Conservation (phyloP, 148 eudicot species). For the Limonium bicolor region DNA sequence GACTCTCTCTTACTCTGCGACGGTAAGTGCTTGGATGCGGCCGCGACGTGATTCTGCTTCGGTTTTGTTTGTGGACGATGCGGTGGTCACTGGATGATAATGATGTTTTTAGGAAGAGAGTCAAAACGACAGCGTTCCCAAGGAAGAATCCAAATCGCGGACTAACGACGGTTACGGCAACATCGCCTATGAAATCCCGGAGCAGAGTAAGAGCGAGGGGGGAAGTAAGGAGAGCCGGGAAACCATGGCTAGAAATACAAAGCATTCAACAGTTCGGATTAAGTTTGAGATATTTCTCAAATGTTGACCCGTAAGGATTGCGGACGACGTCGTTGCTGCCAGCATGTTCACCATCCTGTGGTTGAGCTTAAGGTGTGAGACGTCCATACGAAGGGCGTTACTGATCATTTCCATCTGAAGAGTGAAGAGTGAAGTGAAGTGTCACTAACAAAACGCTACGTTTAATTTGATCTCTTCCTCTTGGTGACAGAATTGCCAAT, state of each 20-base stretch:
- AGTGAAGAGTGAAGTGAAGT: too few relatives aligned
- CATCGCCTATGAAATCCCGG: constrained; percentile 22
- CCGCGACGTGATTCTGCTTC: too few relatives aligned
- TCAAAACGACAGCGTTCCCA: constrained; percentile 54
- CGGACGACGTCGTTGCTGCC: too few relatives aligned
- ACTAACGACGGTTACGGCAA: constrained; percentile 22
- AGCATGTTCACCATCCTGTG: constrained; percentile 1
- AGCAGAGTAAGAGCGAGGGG: constrained; percentile 27
- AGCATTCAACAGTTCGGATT: constrained; percentile 48
- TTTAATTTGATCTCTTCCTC: too few relatives aligned
- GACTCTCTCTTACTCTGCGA: too few relatives aligned
- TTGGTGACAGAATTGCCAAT: too few relatives aligned
- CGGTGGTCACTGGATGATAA: too few relatives aligned
- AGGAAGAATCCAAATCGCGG: constrained; percentile 60
- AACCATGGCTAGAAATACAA: constrained; percentile 32
- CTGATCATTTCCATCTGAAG: too few relatives aligned
- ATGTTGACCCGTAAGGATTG: constrained; percentile 10
- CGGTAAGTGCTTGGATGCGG: too few relatives aligned
- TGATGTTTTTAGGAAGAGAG: constrained; percentile 38
- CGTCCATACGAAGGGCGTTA: constrained; percentile 1
- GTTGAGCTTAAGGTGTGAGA: not conserved
- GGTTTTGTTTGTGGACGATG: too few relatives aligned
- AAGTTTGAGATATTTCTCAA: constrained; percentile 31
- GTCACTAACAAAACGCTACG: too few relatives aligned
- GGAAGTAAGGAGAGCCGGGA: constrained; percentile 26